Base-by-base conservation (phyloP, 805 yeast species). In the Pichia pseudocactophila region DNA sequence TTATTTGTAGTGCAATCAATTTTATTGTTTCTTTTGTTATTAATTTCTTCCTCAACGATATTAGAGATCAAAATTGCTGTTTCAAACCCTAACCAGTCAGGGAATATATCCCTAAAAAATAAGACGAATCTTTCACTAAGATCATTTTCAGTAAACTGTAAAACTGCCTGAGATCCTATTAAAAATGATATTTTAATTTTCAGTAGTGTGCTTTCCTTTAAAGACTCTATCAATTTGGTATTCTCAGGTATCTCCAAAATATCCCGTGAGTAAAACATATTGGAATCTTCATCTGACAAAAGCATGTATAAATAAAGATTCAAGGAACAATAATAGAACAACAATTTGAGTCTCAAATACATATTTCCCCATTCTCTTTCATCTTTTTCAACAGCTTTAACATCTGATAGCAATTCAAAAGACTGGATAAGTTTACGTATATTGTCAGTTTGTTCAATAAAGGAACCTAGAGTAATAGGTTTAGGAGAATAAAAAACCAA, bases 271-370 rank as follows among this genome's bases (percentile, higher is more conserved):
- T 20, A 44, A 13, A 15, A 19, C 5, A 6, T 16, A 10, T 12
- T 1, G 13, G 37, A 16, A 12, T 9, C 3, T 10, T 19, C 17
- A 6, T 44, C 37, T 11, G 34, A 34, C 8, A 44, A 7, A 4
- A 20, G 22, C 7, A 28, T 1, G 5, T 27, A 8, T 17, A 40
- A 8, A 18, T 18, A 9, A 10, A 40, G 11, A 10, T 20, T 2
- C 7, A 35, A 22, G 7, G 15, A 7, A 17, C 37, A 33, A 7
- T 19, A 37, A 15, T 39, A 10, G 5, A 32, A 35, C 4, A 45
- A 32, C 3, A 42, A 16, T n/a, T 40, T 41, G 15, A 48, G 34
- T 33, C 43, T 48, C 5, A 46, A 4, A 10, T 39, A 25, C 2
- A 45, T 11, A 11, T 10, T 9, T 2, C 15, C 8, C 51, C 49